Conservation (phyloP, 208 protist species). For the Trypanosoma scelopori region DNA sequence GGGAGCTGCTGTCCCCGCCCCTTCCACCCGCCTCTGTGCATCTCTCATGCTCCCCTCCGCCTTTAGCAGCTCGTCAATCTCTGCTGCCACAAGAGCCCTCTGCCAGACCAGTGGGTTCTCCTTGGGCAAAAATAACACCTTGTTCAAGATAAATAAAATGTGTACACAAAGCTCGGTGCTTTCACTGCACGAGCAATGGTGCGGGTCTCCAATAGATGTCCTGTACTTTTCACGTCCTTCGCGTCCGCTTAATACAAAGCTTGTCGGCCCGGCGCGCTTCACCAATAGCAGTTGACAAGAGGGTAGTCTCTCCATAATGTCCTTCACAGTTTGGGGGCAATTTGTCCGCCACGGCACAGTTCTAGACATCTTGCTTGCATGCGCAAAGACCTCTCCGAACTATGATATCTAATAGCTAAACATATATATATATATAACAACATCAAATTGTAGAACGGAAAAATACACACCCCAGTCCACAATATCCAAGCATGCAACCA, state of each 20-base stretch:
- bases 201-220: slow-evolving; percentile 53
- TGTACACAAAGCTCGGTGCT: slow-evolving; percentile 62
- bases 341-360: slow-evolving; percentile 28
- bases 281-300: slow-evolving; percentile 30
- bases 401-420: slow-evolving; percentile 1
- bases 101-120: slow-evolving; percentile 73
- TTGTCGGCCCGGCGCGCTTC: slow-evolving; percentile 32
- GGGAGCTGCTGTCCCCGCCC: slow-evolving; percentile 4
- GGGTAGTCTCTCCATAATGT: slow-evolving; percentile 16
- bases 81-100: slow-evolving; percentile 46
- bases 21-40: slow-evolving; percentile 19
- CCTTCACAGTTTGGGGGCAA: slow-evolving; percentile 17
- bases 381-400: neutral
- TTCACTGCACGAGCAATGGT: slow-evolving; percentile 54
- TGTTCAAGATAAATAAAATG: slow-evolving; percentile 58
- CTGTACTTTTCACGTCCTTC: slow-evolving; percentile 29
- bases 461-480: too few relatives aligned
- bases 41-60: slow-evolving; percentile 9
- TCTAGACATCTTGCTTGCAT: slow-evolving; percentile 26
- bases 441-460: too few relatives aligned
- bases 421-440: too few relatives aligned
- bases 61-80: slow-evolving; percentile 51
- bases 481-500: neutral
- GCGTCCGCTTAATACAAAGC: slow-evolving; percentile 34
- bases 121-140: slow-evolving; percentile 35